phyloP scores from a whole-genome alignment of 2,329 filamentous ascomycete genomes.

The Torrubiella hemipterigena region DNA sequence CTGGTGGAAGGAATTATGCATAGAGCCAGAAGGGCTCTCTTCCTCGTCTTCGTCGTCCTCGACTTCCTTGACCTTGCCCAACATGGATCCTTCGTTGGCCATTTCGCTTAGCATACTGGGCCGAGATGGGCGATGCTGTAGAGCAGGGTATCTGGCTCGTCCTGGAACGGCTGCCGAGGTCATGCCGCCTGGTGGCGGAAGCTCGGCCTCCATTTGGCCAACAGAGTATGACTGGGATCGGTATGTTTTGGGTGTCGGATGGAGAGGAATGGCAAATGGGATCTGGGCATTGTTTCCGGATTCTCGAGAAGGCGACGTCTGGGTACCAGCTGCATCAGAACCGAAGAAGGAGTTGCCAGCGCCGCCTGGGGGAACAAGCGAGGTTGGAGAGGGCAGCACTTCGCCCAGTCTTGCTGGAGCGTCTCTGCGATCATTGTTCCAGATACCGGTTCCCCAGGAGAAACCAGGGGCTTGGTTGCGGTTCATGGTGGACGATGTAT shows the following conservation, averaged over 20 bases:
- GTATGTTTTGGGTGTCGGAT: constrained; percentile 85
- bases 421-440: constrained; percentile 70
- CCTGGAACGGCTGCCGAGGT: constrained; percentile 36
- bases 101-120: constrained; percentile 66
- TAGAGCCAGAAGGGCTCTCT: constrained; percentile 38
- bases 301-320: constrained; percentile 41
- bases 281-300: constrained; percentile 52
- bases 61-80: constrained; percentile 59
- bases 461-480: constrained; percentile 41
- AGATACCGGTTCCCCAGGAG: constrained; percentile 70
- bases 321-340: constrained; percentile 29
- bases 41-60: constrained; percentile 53
- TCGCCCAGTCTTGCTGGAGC: constrained; percentile 62
- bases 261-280: constrained; percentile 76
- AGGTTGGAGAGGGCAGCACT: constrained; percentile 64
- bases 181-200: constrained; percentile 25
- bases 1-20: constrained; percentile 38
- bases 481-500: constrained; percentile 33
- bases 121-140: constrained; percentile 72
- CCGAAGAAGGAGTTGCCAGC: constrained; percentile 35
- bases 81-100: constrained; percentile 48
- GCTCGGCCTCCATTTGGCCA: constrained; percentile 70
- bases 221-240: constrained; percentile 96
- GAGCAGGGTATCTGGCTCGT: constrained; percentile 49
- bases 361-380: constrained; percentile 36